Conservation (phyloP, 768 basidiomycete genomes). For the Termitomyces sp. region DNA sequence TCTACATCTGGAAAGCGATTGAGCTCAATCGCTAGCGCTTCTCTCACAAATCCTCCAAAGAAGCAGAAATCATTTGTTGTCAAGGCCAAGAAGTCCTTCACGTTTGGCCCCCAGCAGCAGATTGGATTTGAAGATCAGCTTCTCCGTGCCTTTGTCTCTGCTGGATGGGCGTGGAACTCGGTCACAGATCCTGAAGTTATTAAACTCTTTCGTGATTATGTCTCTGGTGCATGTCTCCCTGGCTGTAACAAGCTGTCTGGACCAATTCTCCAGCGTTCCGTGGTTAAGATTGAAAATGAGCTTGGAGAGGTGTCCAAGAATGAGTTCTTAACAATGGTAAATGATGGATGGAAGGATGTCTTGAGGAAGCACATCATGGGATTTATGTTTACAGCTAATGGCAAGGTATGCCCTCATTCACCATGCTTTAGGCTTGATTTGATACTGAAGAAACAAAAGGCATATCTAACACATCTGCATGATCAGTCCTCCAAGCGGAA, state of each 20-base stretch:
- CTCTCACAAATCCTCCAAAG: not conserved
- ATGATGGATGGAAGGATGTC: not conserved
- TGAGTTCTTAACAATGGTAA: no score
- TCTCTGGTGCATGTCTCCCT: not conserved
- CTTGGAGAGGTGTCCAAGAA: not conserved
- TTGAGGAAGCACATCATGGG: conserved; percentile 2
- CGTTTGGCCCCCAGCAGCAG: conserved; percentile 1
- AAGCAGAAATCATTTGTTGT: not conserved
- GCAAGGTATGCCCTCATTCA: not conserved
- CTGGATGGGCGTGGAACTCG: conserved; percentile 7
- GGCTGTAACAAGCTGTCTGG: not conserved
- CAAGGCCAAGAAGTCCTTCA: not conserved
- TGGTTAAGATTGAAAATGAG: conserved; percentile 1
- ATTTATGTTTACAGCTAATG: not conserved
- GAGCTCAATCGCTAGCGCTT: no score
- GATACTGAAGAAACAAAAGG: not conserved
- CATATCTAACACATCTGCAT: not conserved
- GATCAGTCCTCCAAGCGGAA: not conserved
- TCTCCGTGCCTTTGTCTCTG: conserved; percentile 10
- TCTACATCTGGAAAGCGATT: not conserved
- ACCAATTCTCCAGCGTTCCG: not conserved
- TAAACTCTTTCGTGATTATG: conserved; percentile 8
- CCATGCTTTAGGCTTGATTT: no score
- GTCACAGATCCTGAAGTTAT: conserved; percentile 14
- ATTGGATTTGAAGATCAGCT: conserved; percentile 11